A percentile compares a stretch with the other conserved stretches of the same genome.
Conservation (phyloP, 2,329 filamentous ascomycete genomes). For the Beauveria sp. region DNA sequence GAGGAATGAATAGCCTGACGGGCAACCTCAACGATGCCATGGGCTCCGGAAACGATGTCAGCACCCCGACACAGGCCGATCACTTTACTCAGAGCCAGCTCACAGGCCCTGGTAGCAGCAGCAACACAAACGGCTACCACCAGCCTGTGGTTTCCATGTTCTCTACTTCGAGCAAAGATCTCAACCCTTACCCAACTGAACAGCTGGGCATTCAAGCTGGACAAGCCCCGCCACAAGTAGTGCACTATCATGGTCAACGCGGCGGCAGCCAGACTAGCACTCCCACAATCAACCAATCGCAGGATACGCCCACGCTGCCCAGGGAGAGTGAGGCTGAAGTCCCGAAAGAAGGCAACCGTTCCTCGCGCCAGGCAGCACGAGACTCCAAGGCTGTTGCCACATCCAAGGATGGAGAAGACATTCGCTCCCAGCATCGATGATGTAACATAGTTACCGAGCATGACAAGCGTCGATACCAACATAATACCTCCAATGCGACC, state of each 20-base stretch:
- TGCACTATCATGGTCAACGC: slow-evolving; percentile 60
- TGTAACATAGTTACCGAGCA: background rate
- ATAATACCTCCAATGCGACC: background rate
- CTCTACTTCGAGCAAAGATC: slow-evolving; percentile 62
- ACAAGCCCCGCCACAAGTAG: slow-evolving; percentile 56
- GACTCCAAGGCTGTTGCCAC: background rate
- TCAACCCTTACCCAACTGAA: slow-evolving; percentile 61
- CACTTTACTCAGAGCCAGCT: slow-evolving; percentile 40
- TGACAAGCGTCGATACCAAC: too few species aligned
- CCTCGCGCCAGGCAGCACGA: background rate
- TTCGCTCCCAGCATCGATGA: slow-evolving; percentile 10
- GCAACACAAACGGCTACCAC: slow-evolving; percentile 54
- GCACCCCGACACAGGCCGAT: slow-evolving; percentile 56
- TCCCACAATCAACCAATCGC: slow-evolving; percentile 47
- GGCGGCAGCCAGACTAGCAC: slow-evolving; percentile 62
- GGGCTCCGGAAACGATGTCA: slow-evolving; percentile 46
- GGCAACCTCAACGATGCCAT: slow-evolving; percentile 44
- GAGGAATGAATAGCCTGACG: slow-evolving; percentile 69
- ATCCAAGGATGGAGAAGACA: background rate
- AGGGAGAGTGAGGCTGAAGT: slow-evolving; percentile 41
- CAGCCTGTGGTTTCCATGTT: slow-evolving; percentile 62
- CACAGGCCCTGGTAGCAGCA: slow-evolving; percentile 32
- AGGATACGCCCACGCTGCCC: slow-evolving; percentile 36
- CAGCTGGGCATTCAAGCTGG: slow-evolving; percentile 54
- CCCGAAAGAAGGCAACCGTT: background rate